Evolutionary conservation across 31 red algal genomes (phyloP), one percentile per base, ranked within the genome.

Genomic region (Porphyra umbilicalis): DNA sequence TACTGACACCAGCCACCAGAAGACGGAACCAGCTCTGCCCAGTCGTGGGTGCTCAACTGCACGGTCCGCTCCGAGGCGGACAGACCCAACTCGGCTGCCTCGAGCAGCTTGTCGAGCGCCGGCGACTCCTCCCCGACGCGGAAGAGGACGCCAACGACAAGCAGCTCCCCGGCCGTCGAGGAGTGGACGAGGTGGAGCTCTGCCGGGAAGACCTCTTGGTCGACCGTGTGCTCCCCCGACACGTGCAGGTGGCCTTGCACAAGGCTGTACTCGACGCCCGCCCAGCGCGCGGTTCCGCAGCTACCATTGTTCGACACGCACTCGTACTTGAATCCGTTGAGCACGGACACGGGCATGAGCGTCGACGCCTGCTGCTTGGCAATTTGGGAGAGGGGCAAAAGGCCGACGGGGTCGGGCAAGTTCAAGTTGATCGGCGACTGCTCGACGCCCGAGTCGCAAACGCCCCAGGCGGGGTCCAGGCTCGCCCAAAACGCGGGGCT

Each of bases 401-500:
- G 30, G 13, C n/a, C 81, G 14, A 33, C 46, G 0, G 34, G 35
- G 16, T 29, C 39, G 32, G 79, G 6, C 16, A 42, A 38, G 8
- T 39, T 40, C 32, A 91, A 39, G 84, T 91, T 75, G 38, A 91
- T 87, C 8, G 89, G 89, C 30, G 77, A 81, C 68, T 91, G 89
- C 0, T 10, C 9, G 14, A 32, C 44, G 37, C 89, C 89, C 13
- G 68, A 20, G 35, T 75, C 80, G 67, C 89, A 91, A 3, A 44
- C 39, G 0, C 29, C 13, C 35, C 31, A 91, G 18, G 80, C 76
- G 8, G 82, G 83, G n/a, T 16, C 6, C 16, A 90, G 40, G 35
- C 30, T 40, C 29, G 13, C 39, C 89, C 89, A 91, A 77, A 79
- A 76, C 37, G 32, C 36, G 10, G 89, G 88, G 84, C 89, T 29